Evolutionary conservation across 768 basidiomycete species (phyloP).

Genomic region (Infundibulicybe gibba): DNA sequence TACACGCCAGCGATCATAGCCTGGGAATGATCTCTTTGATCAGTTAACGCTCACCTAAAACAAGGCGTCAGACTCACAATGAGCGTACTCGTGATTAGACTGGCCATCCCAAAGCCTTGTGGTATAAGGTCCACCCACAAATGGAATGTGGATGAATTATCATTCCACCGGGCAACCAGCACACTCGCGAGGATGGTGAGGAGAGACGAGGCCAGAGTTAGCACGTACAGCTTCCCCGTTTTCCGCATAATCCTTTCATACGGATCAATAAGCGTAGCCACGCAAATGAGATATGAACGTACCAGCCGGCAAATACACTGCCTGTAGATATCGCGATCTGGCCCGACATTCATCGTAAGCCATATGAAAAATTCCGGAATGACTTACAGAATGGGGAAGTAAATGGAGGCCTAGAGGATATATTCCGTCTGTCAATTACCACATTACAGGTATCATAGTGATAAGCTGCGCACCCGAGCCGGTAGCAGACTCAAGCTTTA

Average conservation of each 20-base stretch:
- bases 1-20: conserved; percentile 84
- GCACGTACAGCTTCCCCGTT: conserved; percentile 81
- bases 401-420: conserved; percentile 67
- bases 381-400: conserved; percentile 81
- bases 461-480: conserved; percentile 55
- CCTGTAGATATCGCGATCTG: conserved; percentile 81
- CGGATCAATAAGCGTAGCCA: conserved; percentile 6
- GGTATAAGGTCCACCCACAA: conserved; percentile 79
- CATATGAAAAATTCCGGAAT: conserved; percentile 10
- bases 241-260: conserved; percentile 70
- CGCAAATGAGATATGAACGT: conserved; percentile 21
- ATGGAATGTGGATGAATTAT: conserved; percentile 54
- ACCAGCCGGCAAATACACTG: conserved; percentile 88
- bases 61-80: conserved; percentile 50
- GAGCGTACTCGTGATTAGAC: conserved; percentile 80
- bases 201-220: conserved; percentile 65
- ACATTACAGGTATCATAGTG: conserved; percentile 4
- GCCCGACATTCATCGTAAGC: conserved; percentile 10
- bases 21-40: conserved; percentile 30
- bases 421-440: conserved; percentile 8
- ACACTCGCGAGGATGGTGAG: conserved; percentile 56
- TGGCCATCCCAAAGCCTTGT: conserved; percentile 82
- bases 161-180: conserved; percentile 65
- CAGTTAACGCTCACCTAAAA: conserved; percentile 7
- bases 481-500: conserved; percentile 63